Percentiles rank a stretch among this genome's conserved stretches.
Conservation (phyloP, 768 basidiomycete genomes). For the Kwoniella europaea region DNA sequence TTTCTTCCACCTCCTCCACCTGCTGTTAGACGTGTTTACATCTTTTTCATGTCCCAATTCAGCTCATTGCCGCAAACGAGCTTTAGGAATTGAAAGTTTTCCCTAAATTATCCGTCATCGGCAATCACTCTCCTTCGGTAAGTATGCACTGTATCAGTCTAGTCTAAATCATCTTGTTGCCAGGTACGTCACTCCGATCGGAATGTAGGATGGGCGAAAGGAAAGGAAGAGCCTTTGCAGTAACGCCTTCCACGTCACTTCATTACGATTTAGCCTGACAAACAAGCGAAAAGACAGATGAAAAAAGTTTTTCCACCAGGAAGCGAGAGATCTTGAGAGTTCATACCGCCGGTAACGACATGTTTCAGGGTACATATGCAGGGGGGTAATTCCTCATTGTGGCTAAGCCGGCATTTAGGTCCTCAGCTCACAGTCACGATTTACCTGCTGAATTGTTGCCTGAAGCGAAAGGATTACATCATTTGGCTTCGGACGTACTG, state of each 20-base stretch:
- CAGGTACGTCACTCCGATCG: not conserved
- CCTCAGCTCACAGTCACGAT: not conserved
- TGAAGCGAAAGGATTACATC: no score
- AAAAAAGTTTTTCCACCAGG: not conserved
- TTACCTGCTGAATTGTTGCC: no score
- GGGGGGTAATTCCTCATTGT: not conserved
- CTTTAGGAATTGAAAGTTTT: not conserved
- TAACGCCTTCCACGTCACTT: slow-evolving; percentile 10
- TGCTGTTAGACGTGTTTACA: not conserved
- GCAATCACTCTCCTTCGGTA: not conserved
- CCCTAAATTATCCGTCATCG: slow-evolving; percentile 13
- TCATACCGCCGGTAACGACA: slow-evolving; percentile 10
- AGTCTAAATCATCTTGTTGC: not conserved
- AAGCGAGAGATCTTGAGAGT: no score
- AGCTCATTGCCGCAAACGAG: slow-evolving; percentile 1
- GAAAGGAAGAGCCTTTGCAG: not conserved
- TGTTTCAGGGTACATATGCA: not conserved
- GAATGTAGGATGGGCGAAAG: no score
- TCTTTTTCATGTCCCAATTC: not conserved
- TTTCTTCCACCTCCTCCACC: not conserved
- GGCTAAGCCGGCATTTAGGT: not conserved
- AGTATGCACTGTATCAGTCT: not conserved
- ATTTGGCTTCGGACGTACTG: no score
- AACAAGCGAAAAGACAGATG: not conserved
- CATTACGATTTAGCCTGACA: slow-evolving; percentile 6